Conservation (phyloP, 306 rosid species). For the Fagus crenata region DNA sequence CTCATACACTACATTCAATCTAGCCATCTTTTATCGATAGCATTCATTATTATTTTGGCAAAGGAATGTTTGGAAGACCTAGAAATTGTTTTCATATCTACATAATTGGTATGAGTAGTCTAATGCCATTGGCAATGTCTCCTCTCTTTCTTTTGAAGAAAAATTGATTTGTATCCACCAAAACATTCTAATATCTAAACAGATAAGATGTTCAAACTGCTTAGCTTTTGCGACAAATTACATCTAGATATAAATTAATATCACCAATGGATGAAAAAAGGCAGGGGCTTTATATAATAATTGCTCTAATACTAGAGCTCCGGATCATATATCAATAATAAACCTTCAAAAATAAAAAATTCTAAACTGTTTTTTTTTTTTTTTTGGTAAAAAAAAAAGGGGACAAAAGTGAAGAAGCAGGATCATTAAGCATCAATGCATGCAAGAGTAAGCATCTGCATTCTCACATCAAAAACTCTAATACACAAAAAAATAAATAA, state of each 20-base stretch:
- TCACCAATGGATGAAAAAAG: neutral
- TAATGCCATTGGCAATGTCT: too few relatives aligned
- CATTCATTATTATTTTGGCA: too few relatives aligned
- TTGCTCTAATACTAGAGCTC: neutral
- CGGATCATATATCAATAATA: neutral
- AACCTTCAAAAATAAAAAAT: too few relatives aligned
- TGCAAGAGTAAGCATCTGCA: neutral
- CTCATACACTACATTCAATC: neutral
- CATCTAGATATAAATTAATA: neutral
- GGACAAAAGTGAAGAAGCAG: neutral
- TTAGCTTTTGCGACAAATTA: neutral
- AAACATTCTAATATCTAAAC: neutral
- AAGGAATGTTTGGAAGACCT: too few relatives aligned
- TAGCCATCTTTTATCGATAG: neutral
- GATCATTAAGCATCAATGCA: slow-evolving; percentile 2
- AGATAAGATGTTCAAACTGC: neutral
- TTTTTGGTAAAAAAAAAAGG: neutral
- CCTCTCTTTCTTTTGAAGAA: neutral
- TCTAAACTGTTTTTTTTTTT: too few relatives aligned
- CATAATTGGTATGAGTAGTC: too few relatives aligned
- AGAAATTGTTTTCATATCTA: too few relatives aligned
- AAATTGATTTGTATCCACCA: neutral
- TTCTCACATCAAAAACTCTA: neutral
- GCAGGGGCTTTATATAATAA: neutral
- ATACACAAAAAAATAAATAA: neutral